Base-by-base conservation (phyloP, 768 basidiomycete species). In the Tricholoma furcatifolium region DNA sequence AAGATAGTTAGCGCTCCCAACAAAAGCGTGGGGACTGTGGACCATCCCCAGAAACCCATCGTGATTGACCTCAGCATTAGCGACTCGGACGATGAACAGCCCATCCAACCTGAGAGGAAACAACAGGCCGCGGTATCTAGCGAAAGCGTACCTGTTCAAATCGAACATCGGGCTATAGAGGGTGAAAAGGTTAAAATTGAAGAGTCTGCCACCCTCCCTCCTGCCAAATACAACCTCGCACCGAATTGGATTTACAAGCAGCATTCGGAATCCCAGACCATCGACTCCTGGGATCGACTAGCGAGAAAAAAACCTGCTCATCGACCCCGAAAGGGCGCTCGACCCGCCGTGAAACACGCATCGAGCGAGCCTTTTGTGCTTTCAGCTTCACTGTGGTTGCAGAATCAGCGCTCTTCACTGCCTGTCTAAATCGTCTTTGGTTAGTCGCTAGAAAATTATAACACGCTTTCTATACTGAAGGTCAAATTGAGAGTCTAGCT, bases 191-290 rank as follows among this genome's bases (percentile, higher is more conserved):
- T 52, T 23, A 58, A 54, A 21, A 27, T 20, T 10, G 54, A 55
- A 51, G 21, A 38, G 0, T 35, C 42, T 18, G 6, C n/a, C 21
- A 34, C 18, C 18, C 44, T 50, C 23, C 43, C 47, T 18, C 38
- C 9, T 32, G 52, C 50, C 10, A 48, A 45, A 42, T 55, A 53
- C 36, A 60, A 60, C 41, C 47, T 56, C 9, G 54, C 60, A 21
- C 58, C 61, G 3, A 34, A 45, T 3, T 62, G 62, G 60, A 57
- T 62, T 11, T 54, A 61, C 32, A 50, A 41, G 11, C 61, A 54
- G 4, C 41, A 54, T 56, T 27, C 43, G 21, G 46, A 51, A 8
- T 30, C 24, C 20, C 45, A 44, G 30, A 12, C 17, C 6, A 11
- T 2, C 15, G 42, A 51, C 24, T 9, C 47, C 32, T 56, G 52